phyloP scores from a whole-genome alignment of 371 early-diverging fungal genomes.

The Mucor racemosus region DNA sequence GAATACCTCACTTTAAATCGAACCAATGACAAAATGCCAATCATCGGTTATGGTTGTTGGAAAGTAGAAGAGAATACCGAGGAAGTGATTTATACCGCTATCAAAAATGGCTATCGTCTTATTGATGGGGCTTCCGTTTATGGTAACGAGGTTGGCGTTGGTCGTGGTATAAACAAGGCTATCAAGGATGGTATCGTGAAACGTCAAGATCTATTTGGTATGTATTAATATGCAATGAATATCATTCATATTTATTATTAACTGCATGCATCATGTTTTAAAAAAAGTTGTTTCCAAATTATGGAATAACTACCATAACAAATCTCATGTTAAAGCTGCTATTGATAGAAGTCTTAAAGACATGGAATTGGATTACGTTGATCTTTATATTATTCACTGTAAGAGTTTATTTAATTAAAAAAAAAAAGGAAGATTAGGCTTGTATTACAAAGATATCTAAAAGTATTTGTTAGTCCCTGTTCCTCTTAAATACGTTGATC shows the following conservation, averaged over 20 bases:
- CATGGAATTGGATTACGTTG: conserved; percentile 67
- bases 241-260: conserved; percentile 23
- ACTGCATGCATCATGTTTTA: too few species aligned
- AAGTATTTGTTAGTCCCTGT: conserved; percentile 22
- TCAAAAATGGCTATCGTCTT: conserved; percentile 53
- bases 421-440: too few species aligned
- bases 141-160: conserved; percentile 73
- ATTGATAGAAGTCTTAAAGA: conserved; percentile 56
- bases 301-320: conserved; percentile 66
- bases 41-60: conserved; percentile 47
- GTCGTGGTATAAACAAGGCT: conserved; percentile 58
- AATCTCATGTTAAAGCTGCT: conserved; percentile 52
- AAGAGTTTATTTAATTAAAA: too few species aligned
- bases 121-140: conserved; percentile 56
- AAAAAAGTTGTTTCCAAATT: conserved; percentile 80
- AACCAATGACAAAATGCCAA: conserved; percentile 50
- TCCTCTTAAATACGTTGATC: conserved; percentile 35
- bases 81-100: conserved; percentile 52
- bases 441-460: not conserved
- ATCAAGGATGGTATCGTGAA: conserved; percentile 62
- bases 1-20: conserved; percentile 33
- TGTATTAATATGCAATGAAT: conserved; percentile 25
- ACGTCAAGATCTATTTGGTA: conserved; percentile 61
- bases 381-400: conserved; percentile 65
- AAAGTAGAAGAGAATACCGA: conserved; percentile 39